Percentiles rank a stretch among this genome's conserved stretches.
Evolutionary conservation across 805 yeast species (phyloP).

Genomic region (Saccharomycopsis sp.): DNA sequence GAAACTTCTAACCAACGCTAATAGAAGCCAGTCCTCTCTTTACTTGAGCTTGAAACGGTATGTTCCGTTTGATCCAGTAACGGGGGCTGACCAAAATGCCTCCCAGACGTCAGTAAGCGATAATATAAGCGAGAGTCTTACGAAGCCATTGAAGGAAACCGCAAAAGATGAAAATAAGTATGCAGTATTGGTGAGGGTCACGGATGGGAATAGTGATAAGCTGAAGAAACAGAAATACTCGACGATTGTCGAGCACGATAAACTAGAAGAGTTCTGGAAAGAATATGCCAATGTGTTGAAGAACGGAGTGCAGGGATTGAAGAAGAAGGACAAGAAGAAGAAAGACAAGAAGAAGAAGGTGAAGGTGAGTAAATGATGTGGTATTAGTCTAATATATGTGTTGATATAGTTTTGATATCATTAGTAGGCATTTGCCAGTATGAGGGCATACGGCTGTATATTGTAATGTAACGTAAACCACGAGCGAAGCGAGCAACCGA

Average conservation of each 20-base stretch:
- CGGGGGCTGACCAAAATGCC: constrained; percentile 24
- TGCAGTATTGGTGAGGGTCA: constrained; percentile 62
- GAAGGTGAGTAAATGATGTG: constrained; percentile 6
- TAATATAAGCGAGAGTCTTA: constrained; percentile 19
- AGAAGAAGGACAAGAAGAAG: constrained; percentile 77
- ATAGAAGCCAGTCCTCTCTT: constrained; percentile 42
- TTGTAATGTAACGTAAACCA: too few relatives aligned
- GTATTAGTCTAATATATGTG: not conserved
- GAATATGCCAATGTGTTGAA: constrained; percentile 66
- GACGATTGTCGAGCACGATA: constrained; percentile 59
- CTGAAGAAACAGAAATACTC: constrained; percentile 52
- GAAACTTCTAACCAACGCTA: constrained; percentile 24
- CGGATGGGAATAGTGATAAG: constrained; percentile 50
- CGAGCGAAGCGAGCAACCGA: too few relatives aligned
- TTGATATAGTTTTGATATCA: not conserved
- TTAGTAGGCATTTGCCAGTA: too few relatives aligned
- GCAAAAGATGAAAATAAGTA: constrained; percentile 33
- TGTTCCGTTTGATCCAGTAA: constrained; percentile 27
- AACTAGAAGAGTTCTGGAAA: constrained; percentile 69
- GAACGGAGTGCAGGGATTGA: constrained; percentile 65
- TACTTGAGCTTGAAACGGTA: constrained; percentile 56
- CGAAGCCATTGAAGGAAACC: constrained; percentile 1
- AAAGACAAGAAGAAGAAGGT: constrained; percentile 41
- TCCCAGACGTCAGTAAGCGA: constrained; percentile 25
- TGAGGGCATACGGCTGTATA: too few relatives aligned